Evolutionary conservation across 768 basidiomycete species (phyloP).

Genomic region (Rhodotorula toruloides): DNA sequence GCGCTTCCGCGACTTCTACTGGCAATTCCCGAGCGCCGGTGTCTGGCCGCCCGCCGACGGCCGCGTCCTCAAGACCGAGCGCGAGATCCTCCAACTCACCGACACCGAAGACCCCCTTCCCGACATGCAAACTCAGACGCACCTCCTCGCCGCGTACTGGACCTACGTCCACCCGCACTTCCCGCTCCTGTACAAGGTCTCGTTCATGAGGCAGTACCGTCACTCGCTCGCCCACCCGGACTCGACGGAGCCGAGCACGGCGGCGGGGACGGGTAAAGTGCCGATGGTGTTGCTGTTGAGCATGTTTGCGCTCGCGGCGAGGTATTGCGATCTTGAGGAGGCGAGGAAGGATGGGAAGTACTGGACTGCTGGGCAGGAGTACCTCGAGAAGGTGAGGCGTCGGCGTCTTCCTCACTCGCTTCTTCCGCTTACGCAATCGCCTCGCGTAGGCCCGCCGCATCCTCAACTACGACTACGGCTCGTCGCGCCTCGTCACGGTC

Average conservation of each 20-base stretch:
- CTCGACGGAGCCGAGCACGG: conserved; percentile 18
- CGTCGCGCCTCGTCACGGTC: conserved; percentile 67
- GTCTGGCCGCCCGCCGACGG: conserved; percentile 70
- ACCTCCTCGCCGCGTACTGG: conserved; percentile 71
- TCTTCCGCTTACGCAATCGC: neutral
- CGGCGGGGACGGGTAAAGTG: conserved; percentile 37
- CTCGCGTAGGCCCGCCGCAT: conserved; percentile 31
- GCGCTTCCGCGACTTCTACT: conserved; percentile 42
- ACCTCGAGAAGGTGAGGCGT: conserved; percentile 23
- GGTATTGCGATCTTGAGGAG: conserved; percentile 52
- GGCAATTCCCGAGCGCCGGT: conserved; percentile 72
- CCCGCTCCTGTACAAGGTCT: conserved; percentile 55
- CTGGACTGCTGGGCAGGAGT: conserved; percentile 42
- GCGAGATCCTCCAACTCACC: conserved; percentile 42
- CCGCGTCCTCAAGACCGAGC: conserved; percentile 38
- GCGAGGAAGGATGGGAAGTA: conserved; percentile 35
- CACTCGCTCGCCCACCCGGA: conserved; percentile 34
- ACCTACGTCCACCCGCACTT: conserved; percentile 71
- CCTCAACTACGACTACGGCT: conserved; percentile 57
- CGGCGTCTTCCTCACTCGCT: neutral
- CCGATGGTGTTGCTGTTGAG: conserved; percentile 65
- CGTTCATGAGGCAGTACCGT: conserved; percentile 40
- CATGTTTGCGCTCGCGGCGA: conserved; percentile 79
- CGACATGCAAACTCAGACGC: conserved; percentile 57
- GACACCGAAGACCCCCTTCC: conserved; percentile 55